Conservation (phyloP, 176 grass and related monocot genomes). For the Oropetium thomaeum region DNA sequence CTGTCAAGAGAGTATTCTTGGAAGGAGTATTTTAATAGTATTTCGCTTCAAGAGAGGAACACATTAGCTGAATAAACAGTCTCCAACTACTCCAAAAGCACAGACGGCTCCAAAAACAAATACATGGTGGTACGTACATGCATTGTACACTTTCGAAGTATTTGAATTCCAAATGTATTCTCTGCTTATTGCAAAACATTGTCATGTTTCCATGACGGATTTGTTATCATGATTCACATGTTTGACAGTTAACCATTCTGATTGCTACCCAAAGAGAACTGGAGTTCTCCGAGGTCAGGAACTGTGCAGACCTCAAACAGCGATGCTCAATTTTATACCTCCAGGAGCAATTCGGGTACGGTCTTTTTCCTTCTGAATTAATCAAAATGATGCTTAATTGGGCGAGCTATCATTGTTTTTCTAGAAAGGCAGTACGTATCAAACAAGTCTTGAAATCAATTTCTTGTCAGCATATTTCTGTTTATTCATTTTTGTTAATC, state of each 20-base stretch:
- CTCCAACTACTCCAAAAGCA: conserved; percentile 26
- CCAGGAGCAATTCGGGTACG: not conserved
- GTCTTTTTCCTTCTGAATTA: not conserved
- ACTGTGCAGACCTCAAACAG: not conserved
- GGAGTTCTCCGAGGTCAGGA: not conserved
- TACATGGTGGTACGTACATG: conserved; percentile 34
- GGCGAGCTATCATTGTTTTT: not conserved
- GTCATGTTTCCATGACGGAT: not conserved
- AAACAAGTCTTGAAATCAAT: not conserved
- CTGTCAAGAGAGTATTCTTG: conserved; percentile 19
- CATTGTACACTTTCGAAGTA: not conserved
- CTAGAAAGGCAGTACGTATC: not conserved
- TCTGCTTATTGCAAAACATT: not conserved
- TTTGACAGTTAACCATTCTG: conserved; percentile 32
- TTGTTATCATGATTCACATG: not conserved
- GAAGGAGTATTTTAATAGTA: conserved; percentile 24
- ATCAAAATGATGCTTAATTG: not conserved
- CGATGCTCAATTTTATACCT: not conserved
- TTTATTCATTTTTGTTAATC: too few species aligned
- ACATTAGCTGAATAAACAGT: conserved; percentile 39
- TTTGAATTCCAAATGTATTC: not conserved
- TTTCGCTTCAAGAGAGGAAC: conserved; percentile 25
- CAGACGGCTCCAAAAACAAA: conserved; percentile 37
- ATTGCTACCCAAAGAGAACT: conserved; percentile 10
- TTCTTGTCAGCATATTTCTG: not conserved